Conservation (phyloP, 805 yeast species). For the Ogataea haglerorum region DNA sequence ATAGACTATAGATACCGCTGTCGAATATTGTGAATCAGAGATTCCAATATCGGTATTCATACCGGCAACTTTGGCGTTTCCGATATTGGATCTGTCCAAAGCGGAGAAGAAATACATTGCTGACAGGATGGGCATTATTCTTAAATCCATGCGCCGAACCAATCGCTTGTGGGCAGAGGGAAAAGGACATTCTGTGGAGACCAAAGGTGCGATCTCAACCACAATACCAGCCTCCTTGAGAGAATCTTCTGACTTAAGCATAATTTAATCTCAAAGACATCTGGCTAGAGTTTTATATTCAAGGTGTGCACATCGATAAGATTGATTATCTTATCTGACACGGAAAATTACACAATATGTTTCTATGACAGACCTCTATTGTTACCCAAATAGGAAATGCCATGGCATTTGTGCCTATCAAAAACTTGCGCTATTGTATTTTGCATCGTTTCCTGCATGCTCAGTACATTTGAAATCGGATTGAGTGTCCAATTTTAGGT, state of each 20-base stretch:
- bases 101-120: constrained; percentile 40
- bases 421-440: too few species aligned
- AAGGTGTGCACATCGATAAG: too few species aligned
- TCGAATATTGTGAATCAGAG: constrained; percentile 39
- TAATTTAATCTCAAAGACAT: too few species aligned
- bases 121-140: constrained; percentile 41
- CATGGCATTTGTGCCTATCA: too few species aligned
- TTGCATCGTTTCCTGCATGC: too few species aligned
- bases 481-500: too few species aligned
- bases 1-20: constrained; percentile 39
- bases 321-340: constrained; percentile 16
- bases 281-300: too few species aligned
- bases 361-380: constrained; percentile 19
- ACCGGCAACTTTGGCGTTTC: constrained; percentile 43
- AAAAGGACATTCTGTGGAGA: constrained; percentile 7
- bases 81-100: constrained; percentile 43
- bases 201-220: background rate
- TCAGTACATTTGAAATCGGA: too few species aligned
- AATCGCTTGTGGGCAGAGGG: constrained; percentile 31
- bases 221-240: background rate
- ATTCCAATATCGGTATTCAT: constrained; percentile 39
- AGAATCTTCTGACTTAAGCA: background rate
- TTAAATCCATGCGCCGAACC: constrained; percentile 41
- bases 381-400: constrained; percentile 7
- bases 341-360: constrained; percentile 29